These are phyloP conservation scores for Flagelloscypha sp. DNA, from an alignment of 768 basidiomycete genomes.

Conservation along the genomic window DNA sequence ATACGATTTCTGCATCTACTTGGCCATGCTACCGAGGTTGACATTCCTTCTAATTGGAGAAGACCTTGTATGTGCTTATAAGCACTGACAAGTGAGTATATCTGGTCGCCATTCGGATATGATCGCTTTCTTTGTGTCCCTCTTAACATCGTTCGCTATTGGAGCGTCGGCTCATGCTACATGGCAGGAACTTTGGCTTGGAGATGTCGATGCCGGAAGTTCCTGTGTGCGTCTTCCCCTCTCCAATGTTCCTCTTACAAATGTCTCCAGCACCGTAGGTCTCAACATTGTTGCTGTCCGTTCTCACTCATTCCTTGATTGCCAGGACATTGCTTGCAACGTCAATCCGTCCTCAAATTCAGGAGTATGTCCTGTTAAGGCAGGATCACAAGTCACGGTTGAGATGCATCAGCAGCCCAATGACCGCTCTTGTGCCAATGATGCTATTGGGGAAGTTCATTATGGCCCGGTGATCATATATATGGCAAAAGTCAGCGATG, in stretches of 20 bases:
- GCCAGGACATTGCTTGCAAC: constrained; percentile 28
- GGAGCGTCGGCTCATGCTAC: constrained; percentile 41
- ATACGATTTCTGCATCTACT: too few species aligned
- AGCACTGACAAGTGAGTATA: too few species aligned
- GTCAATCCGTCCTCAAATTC: constrained; percentile 14
- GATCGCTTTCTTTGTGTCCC: too few species aligned
- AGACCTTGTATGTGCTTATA: too few species aligned
- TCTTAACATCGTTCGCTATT: too few species aligned
- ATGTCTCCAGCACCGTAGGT: constrained; percentile 26
- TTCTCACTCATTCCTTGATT: not conserved
- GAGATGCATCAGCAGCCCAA: constrained; percentile 34
- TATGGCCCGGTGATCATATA: constrained; percentile 29
- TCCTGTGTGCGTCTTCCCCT: constrained; percentile 37
- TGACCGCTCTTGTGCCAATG: constrained; percentile 23
- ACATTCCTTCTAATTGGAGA: too few species aligned
- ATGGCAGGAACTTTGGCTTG: constrained; percentile 48
- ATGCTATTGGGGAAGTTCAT: constrained; percentile 30
- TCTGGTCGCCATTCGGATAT: too few species aligned
- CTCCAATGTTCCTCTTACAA: constrained; percentile 41
- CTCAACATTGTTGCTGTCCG: not conserved
- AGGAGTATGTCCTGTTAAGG: constrained; percentile 21
- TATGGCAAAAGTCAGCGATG: constrained; percentile 20
- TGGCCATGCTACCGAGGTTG: too few species aligned
- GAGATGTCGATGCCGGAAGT: constrained; percentile 37
- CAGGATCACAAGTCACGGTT: constrained; percentile 24